Conservation (phyloP, 129 eudicot species). For the Helianthus tuberosus region DNA sequence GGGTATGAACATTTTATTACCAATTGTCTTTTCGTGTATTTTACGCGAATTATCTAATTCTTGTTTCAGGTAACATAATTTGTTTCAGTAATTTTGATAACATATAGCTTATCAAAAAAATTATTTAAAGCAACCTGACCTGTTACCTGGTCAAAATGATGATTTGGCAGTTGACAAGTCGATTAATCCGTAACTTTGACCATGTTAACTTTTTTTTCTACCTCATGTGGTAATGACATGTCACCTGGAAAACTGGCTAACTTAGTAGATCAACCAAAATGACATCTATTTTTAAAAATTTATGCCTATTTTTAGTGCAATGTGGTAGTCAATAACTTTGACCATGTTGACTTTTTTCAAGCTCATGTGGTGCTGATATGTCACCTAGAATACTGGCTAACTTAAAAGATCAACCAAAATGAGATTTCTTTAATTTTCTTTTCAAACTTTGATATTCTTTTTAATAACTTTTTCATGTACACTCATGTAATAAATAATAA, state of each 20-base stretch:
- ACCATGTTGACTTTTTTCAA: not conserved
- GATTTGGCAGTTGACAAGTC: not conserved
- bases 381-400: not conserved
- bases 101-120: not conserved
- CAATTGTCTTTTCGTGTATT: not conserved
- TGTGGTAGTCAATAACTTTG: no score
- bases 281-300: not conserved
- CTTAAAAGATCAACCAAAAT: not conserved
- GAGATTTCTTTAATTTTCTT: not conserved
- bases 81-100: not conserved
- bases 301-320: not conserved
- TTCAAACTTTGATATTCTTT: not conserved
- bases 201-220: not conserved
- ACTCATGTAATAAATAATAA: constrained; percentile 55
- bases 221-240: constrained; percentile 1
- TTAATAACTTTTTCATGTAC: constrained; percentile 16
- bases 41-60: not conserved
- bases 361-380: constrained; percentile 1
- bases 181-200: not conserved
- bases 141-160: not conserved
- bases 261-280: not conserved
- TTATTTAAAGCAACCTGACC: not conserved
- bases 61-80: not conserved
- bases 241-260: not conserved
- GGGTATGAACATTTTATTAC: constrained; percentile 49